phyloP scores from a whole-genome alignment of 1,284 basidiomycete species.

The Coniferiporia weirii region DNA sequence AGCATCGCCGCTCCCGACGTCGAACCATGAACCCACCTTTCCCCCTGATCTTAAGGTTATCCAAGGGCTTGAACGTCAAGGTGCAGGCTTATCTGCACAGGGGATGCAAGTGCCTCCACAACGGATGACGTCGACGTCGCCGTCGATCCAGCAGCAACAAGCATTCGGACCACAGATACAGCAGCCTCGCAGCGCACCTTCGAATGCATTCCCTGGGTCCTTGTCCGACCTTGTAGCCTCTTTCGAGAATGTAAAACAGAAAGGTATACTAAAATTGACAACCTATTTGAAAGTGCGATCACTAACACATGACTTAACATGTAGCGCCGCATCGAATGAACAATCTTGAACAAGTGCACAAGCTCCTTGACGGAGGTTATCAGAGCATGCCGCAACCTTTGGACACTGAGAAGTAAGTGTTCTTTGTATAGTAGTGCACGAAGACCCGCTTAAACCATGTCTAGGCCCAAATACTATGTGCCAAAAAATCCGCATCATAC shows the following conservation, averaged over 20 bases:
- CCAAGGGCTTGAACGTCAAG: constrained; percentile 32
- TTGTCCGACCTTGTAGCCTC: constrained; percentile 91
- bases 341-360: constrained; percentile 85
- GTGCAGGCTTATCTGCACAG: constrained; percentile 11
- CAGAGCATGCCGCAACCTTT: constrained; percentile 86
- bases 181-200: constrained; percentile 33
- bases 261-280: constrained; percentile 52
- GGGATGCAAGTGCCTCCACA: constrained; percentile 25
- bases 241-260: constrained; percentile 95
- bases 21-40: constrained; percentile 46
- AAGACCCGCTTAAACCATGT: neutral
- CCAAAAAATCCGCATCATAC: constrained; percentile 91
- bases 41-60: constrained; percentile 65
- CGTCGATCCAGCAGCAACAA: constrained; percentile 16
- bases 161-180: constrained; percentile 27
- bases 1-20: constrained; percentile 26
- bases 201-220: constrained; percentile 65
- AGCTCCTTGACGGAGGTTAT: constrained; percentile 88
- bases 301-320: constrained; percentile 14
- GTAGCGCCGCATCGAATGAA: constrained; percentile 79
- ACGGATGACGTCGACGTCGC: constrained; percentile 20
- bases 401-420: constrained; percentile 87
- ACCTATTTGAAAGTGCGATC: neutral
- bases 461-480: constrained; percentile 92
- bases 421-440: constrained; percentile 14